These are phyloP conservation scores for Trichosporon sp. DNA, from an alignment of 1,284 basidiomycete species.

Conservation along the genomic window DNA sequence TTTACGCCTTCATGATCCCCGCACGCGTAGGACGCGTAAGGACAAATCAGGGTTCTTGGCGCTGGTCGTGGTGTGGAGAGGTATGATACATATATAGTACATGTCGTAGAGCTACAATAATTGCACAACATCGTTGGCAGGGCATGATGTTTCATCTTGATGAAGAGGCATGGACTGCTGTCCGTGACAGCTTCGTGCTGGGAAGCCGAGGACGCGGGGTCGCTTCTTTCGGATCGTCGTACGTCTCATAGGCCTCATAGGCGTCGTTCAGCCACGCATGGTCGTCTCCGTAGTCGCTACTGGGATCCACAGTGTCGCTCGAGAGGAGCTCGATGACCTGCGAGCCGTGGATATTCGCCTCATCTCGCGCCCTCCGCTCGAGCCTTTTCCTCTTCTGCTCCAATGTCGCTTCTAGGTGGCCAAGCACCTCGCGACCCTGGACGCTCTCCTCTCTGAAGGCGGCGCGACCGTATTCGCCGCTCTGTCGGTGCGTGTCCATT, in stretches of 20 bases:
- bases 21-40: background rate
- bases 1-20: background rate
- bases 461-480: conserved; percentile 31
- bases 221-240: background rate
- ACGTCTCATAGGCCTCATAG: background rate
- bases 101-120: background rate
- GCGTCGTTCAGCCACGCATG: background rate
- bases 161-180: background rate
- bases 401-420: background rate
- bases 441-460: conserved; percentile 21
- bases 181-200: background rate
- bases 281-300: background rate
- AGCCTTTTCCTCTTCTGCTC: background rate
- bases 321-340: background rate
- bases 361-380: conserved; percentile 1
- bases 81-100: background rate
- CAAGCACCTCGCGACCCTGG: conserved; percentile 2
- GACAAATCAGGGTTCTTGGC: no score
- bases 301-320: background rate
- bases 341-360: background rate
- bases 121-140: background rate
- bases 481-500: conserved; percentile 22
- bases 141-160: background rate
- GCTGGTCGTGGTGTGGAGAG: no score
- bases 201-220: background rate